These are phyloP conservation scores for Phytophthora ohioensis DNA, from an alignment of 352 stramenopile species.

Conservation along the genomic window DNA sequence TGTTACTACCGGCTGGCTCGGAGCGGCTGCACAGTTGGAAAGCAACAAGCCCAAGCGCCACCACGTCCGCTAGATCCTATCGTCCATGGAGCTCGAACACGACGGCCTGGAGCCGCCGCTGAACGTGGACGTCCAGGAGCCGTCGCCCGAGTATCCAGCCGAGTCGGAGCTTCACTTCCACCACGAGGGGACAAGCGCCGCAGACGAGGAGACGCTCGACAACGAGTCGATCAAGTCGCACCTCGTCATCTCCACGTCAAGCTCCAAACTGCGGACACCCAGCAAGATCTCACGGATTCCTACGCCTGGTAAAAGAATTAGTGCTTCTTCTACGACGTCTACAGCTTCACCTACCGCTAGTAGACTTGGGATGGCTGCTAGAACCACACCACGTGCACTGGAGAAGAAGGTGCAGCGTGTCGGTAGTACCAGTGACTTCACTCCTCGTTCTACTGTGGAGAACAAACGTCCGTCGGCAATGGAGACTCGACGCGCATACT, in stretches of 20 bases:
- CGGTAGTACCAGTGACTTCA: constrained; percentile 29
- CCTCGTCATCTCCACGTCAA: constrained; percentile 30
- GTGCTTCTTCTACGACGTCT: neutral
- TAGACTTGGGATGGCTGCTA: constrained; percentile 55
- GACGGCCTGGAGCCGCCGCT: neutral
- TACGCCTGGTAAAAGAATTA: constrained; percentile 27
- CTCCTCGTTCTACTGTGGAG: constrained; percentile 9
- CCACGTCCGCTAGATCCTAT: constrained; percentile 9
- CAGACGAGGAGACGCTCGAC: constrained; percentile 21
- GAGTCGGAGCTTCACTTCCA: constrained; percentile 7
- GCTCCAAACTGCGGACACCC: constrained; percentile 39
- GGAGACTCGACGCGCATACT: constrained; percentile 39
- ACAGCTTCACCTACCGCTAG: constrained; percentile 13
- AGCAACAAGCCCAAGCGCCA: constrained; percentile 8
- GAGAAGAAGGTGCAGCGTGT: constrained; percentile 53
- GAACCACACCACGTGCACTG: constrained; percentile 42
- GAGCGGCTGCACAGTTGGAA: constrained; percentile 16
- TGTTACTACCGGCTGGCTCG: constrained; percentile 23
- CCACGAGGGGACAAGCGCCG: constrained; percentile 21
- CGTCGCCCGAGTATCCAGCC: constrained; percentile 12
- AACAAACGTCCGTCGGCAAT: constrained; percentile 39
- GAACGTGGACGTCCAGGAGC: constrained; percentile 16
- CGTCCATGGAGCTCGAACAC: constrained; percentile 17
- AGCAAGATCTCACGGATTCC: constrained; percentile 37
- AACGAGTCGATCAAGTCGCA: constrained; percentile 30